A percentile compares a stretch with the other conserved stretches of the same genome.
Conservation (phyloP, 2,329 filamentous ascomycete species). For the Claviceps humidiphila region DNA sequence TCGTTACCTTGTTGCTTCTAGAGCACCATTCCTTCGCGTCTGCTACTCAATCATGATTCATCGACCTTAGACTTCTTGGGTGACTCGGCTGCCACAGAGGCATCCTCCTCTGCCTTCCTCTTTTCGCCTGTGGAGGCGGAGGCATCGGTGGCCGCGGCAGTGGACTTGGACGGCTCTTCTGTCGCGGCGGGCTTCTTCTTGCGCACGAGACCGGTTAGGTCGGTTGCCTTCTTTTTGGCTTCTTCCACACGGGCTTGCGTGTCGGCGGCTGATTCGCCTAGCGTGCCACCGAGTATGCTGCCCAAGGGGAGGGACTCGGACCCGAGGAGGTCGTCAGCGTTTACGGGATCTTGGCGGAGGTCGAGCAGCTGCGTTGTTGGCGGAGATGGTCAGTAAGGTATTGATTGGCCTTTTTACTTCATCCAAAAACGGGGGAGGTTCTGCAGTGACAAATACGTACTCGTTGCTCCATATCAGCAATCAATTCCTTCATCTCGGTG, state of each 20-base stretch:
- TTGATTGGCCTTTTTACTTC: neutral
- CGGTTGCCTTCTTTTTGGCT: slow-evolving; percentile 59
- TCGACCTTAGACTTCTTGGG: slow-evolving; percentile 25
- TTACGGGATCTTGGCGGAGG: slow-evolving; percentile 45
- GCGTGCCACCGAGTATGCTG: slow-evolving; percentile 49
- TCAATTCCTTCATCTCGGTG: slow-evolving; percentile 61
- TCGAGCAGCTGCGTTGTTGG: slow-evolving; percentile 43
- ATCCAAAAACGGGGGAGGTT: neutral
- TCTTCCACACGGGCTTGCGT: slow-evolving; percentile 55
- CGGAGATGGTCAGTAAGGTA: neutral
- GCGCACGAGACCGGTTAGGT: slow-evolving; percentile 60
- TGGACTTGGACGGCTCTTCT: slow-evolving; percentile 9
- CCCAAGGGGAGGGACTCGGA: slow-evolving; percentile 29
- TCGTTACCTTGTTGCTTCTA: no score
- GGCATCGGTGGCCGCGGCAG: slow-evolving; percentile 1
- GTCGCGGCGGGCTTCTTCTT: slow-evolving; percentile 46
- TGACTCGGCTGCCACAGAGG: slow-evolving; percentile 14
- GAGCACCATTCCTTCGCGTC: no score
- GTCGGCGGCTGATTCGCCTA: slow-evolving; percentile 48
- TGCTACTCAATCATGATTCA: slow-evolving; percentile 1
- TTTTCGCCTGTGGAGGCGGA: slow-evolving; percentile 23
- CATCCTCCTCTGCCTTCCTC: slow-evolving; percentile 21
- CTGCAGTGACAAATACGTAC: slow-evolving; percentile 26
- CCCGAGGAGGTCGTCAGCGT: slow-evolving; percentile 24
- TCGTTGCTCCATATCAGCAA: slow-evolving; percentile 65